phyloP scores from a whole-genome alignment of 164 flowering plant genomes.

The Liquidambar formosana region DNA sequence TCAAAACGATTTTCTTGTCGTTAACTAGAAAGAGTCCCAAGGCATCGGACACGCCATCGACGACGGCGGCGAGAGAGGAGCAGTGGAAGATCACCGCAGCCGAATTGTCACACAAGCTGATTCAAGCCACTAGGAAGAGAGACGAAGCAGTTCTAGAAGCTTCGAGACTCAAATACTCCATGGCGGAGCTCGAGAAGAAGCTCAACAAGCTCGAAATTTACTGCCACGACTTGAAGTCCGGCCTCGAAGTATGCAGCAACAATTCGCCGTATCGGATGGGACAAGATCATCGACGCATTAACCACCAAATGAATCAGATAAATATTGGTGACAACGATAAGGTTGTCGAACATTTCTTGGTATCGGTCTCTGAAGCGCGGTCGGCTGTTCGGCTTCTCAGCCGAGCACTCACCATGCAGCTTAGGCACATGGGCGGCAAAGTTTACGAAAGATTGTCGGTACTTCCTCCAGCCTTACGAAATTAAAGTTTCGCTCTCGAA shows the following conservation, averaged over 20 bases:
- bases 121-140: slow-evolving; percentile 62
- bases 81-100: slow-evolving; percentile 72
- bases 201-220: slow-evolving; percentile 78
- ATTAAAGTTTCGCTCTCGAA: slow-evolving; percentile 45
- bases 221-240: slow-evolving; percentile 68
- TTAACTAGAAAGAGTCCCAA: slow-evolving; percentile 62
- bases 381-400: slow-evolving; percentile 54
- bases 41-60: slow-evolving; percentile 14
- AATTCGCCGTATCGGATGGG: slow-evolving; percentile 18
- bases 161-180: slow-evolving; percentile 68
- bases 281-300: neutral
- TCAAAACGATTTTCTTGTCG: slow-evolving; percentile 56
- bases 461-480: slow-evolving; percentile 70
- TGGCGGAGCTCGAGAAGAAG: slow-evolving; percentile 89
- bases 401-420: slow-evolving; percentile 57
- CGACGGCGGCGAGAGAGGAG: slow-evolving; percentile 44
- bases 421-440: slow-evolving; percentile 59
- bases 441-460: slow-evolving; percentile 49
- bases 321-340: slow-evolving; percentile 21
- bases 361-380: slow-evolving; percentile 61
- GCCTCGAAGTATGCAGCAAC: slow-evolving; percentile 56
- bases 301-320: slow-evolving; percentile 2
- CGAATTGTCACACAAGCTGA: slow-evolving; percentile 79
- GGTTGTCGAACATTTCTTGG: slow-evolving; percentile 57
- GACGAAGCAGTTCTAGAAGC: slow-evolving; percentile 87